A percentile compares a stretch with the other conserved stretches of the same genome.
phyloP scores from a whole-genome alignment of 2,329 filamentous ascomycete species.

The Xylaria arbuscula region DNA sequence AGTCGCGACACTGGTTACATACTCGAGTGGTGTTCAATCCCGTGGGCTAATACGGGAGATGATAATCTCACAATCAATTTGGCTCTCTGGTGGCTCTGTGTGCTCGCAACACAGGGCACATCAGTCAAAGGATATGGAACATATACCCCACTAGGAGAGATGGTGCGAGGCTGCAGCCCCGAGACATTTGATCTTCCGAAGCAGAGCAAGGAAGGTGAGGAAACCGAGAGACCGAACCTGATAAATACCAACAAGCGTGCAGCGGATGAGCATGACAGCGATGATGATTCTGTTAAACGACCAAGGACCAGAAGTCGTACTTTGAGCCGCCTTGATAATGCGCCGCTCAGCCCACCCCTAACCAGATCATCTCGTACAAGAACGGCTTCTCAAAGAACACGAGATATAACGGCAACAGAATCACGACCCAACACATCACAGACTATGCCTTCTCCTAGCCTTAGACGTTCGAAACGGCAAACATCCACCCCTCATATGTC shows the following conservation, averaged over 20 bases:
- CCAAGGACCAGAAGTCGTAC: neutral
- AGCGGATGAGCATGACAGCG: neutral
- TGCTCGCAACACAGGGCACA: neutral
- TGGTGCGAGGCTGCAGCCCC: neutral
- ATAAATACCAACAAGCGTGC: neutral
- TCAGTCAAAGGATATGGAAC: neutral
- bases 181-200: neutral
- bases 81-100: neutral
- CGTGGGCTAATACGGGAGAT: neutral
- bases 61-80: neutral
- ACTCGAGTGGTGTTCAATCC: neutral
- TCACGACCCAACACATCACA: neutral
- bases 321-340: no score
- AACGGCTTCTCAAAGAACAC: no score
- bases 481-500: neutral
- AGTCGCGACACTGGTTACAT: neutral
- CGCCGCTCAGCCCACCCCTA: no score
- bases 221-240: neutral
- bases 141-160: neutral
- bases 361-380: no score
- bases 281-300: neutral
- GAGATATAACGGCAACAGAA: no score
- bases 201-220: neutral
- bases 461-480: neutral
- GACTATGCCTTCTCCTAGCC: neutral